Percentiles rank a stretch among this genome's conserved stretches.
These are phyloP conservation scores for Magnolia changhungtana DNA, from an alignment of 164 flowering plant species.

Conservation along the genomic window DNA sequence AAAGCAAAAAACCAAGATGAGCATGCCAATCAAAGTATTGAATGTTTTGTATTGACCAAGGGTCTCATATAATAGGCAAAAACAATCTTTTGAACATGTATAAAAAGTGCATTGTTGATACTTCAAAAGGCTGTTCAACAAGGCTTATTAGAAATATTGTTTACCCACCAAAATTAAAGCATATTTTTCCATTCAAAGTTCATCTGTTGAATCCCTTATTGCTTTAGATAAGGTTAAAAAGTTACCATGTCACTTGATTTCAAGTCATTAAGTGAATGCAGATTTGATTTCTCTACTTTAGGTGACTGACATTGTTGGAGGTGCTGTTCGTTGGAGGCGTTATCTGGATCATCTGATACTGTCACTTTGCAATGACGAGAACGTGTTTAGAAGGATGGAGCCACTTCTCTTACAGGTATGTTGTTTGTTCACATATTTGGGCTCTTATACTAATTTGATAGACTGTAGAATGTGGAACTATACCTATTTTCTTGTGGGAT, in stretches of 20 bases:
- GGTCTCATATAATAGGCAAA: too few relatives aligned
- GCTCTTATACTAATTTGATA: not conserved
- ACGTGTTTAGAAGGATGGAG: constrained; percentile 59
- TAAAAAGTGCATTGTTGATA: too few relatives aligned
- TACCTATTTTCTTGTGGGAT: too few relatives aligned
- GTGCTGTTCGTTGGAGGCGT: constrained; percentile 86
- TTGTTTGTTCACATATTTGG: not conserved
- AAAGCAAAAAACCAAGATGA: too few relatives aligned
- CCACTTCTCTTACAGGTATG: constrained; percentile 89
- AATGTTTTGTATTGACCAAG: too few relatives aligned
- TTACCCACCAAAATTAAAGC: too few relatives aligned
- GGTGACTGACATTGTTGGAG: constrained; percentile 89
- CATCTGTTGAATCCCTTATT: not conserved
- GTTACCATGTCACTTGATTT: not conserved
- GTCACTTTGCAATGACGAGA: constrained; percentile 61
- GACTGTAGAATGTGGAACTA: not conserved
- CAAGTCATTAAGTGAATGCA: not conserved
- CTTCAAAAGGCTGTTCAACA: too few relatives aligned
- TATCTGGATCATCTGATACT: constrained; percentile 79
- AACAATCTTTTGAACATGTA: too few relatives aligned
- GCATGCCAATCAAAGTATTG: too few relatives aligned
- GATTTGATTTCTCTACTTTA: constrained; percentile 16
- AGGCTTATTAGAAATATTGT: too few relatives aligned
- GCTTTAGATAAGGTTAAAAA: not conserved
- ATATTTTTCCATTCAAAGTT: not conserved